Conservation (phyloP, 441 rosid species). For the Syzygium syzygioides region DNA sequence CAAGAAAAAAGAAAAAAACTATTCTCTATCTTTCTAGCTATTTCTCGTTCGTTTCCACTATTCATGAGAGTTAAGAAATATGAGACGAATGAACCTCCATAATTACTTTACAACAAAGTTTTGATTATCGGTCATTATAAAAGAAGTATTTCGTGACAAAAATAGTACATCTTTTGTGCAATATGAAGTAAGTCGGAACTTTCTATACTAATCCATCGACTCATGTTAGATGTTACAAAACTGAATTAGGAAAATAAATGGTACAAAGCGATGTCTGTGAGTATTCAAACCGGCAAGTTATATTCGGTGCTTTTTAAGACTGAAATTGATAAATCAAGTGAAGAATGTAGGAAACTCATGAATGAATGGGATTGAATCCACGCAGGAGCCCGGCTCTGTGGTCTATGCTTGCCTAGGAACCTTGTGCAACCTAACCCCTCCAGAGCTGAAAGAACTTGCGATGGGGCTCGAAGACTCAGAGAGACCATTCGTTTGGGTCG, state of each 20-base stretch:
- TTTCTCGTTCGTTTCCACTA: background rate
- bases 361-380: background rate
- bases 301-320: background rate
- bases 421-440: background rate
- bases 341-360: background rate
- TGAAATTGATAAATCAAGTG: background rate
- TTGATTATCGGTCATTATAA: too few relatives aligned
- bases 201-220: too few relatives aligned
- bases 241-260: too few relatives aligned
- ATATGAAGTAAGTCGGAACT: background rate
- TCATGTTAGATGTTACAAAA: too few relatives aligned
- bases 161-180: background rate
- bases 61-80: background rate
- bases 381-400: background rate
- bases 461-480: background rate
- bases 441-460: background rate
- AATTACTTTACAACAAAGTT: background rate
- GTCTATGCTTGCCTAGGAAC: conserved; percentile 11
- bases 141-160: too few relatives aligned
- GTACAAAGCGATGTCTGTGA: background rate
- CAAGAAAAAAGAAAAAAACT: background rate
- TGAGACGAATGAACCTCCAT: background rate
- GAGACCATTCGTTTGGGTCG: conserved; percentile 1
- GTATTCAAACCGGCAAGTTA: background rate
- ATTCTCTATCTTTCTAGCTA: background rate